Evolutionary conservation across 1,139 yeast species (phyloP), one percentile per base, ranked within the genome.

Genomic region (Lodderomyces elongisporus): DNA sequence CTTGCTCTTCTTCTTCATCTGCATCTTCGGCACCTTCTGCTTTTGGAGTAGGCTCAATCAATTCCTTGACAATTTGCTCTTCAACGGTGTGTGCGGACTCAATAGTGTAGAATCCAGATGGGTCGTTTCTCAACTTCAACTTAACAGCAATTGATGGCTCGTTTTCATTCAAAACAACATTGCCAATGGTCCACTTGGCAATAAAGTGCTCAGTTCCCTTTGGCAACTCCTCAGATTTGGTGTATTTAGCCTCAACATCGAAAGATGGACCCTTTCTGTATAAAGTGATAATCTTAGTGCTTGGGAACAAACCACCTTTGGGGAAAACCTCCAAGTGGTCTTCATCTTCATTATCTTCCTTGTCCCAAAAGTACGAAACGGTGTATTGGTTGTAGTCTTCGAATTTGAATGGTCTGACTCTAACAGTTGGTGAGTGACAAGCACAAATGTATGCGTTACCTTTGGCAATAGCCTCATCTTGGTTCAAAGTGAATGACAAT

Each of bases 391-490:
- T 89, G 60, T 81, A 70, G 63, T 91, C 99, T 71, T 91, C 96
- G 58, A 89, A 91, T 70, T 89, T 91, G 82, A 91, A 91, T 51
- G 96, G 96, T 69, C 97, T 84, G 38, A 93, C 98, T 71, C 98
- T 85, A 55, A 91, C 80, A 47, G 96, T 89, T 66, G 98, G 98
- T 20, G 98, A 91, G 75, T 89, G 97, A 68, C 89, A 85, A 51
- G 98, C 99, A 66, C 98, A 91, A 56, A 93, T 85, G 68, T 91
- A 93, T 36, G 99, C 96, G 51, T 95, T 94, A 73, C 99, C 99
- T 66, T 93, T 85, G 42, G 98, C 97, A 61, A 89, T 83, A 44
- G 98, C 96, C 75, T 91, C 99, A 60, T 91, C 99, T 72, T 89
- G 97, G 77, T 93, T 91, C 67, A 93, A 79, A 51, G 97, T 93